Base-by-base conservation (phyloP, 805 yeast genomes). In the Wickerhamiella sorbophila region DNA sequence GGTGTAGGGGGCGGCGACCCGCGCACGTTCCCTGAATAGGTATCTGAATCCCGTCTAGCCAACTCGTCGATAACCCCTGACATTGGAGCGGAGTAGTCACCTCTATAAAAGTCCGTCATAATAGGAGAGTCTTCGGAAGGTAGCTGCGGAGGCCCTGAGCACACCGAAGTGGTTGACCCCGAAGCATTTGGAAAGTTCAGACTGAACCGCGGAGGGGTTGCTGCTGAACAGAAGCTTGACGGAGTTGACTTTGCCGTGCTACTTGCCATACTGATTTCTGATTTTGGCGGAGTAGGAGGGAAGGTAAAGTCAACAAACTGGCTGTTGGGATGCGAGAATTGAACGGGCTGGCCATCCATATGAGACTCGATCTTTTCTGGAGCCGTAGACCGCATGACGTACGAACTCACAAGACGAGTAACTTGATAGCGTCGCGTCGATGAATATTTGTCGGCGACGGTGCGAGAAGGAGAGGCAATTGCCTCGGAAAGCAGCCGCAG, bases 401-500 rank as follows among this genome's bases (percentile, higher is more conserved):
- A 62, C 31, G 48, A 46, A 31, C 48, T 47, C 16, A 63, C 63
- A 27, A 55, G 46, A 32, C 54, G 55, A 38, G 62, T 49, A 33
- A 57, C 64, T 42, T 61, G 55, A 32, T 51, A 49, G 39, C 49
- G 48, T 19, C 54, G 51, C 42, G 48, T 49, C 39, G 52, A 47
- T 34, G 62, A 52, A 58, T 61, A 64, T 55, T 60, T 67, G 50
- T 65, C 59, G 36, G 48, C 57, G 36, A 67, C 51, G 19, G 60
- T 56, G 46, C 55, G 53, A 15, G 62, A 60, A 8, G 63, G 64
- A 27, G 53, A 40, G 46, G 55, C 53, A 47, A 64, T 53, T 45
- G 56, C 48, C 47, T 62, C 62, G 33, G 54, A 52, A 29, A 65
- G 51, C 18, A 61, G 48, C n/a, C 54, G 49, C 36, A 58, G 50